Percentiles rank a stretch among this genome's conserved stretches.
These are phyloP conservation scores for Sungouiozyma intestinalis DNA, from an alignment of 805 yeast species.

Conservation along the genomic window DNA sequence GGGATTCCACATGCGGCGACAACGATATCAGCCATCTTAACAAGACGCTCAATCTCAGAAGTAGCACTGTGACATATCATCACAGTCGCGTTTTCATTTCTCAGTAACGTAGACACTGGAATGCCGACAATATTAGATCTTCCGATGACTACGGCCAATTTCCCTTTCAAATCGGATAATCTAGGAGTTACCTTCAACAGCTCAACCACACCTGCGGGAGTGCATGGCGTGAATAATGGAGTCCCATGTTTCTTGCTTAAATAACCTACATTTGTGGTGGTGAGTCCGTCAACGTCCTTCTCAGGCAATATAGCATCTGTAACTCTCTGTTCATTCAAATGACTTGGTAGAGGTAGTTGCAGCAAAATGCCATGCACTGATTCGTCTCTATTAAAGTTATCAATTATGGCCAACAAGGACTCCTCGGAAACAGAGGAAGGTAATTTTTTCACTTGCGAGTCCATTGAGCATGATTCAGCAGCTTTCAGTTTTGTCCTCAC, in stretches of 20 bases:
- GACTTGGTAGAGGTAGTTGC: constrained; percentile 68
- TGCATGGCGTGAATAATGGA: constrained; percentile 69
- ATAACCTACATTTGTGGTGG: constrained; percentile 68
- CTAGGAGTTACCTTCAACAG: constrained; percentile 42
- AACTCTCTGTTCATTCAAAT: constrained; percentile 54
- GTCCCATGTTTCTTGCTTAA: constrained; percentile 61
- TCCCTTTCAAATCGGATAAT: constrained; percentile 36
- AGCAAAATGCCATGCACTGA: constrained; percentile 63
- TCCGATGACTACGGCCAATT: constrained; percentile 74
- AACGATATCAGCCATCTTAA: constrained; percentile 62
- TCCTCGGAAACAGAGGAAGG: constrained; percentile 47
- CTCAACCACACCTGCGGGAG: constrained; percentile 72
- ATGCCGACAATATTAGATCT: constrained; percentile 81
- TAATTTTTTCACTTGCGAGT: constrained; percentile 49
- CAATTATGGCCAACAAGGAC: constrained; percentile 44
- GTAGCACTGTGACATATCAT: constrained; percentile 66
- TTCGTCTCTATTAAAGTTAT: constrained; percentile 45
- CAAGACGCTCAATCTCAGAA: constrained; percentile 37
- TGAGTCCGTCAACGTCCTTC: constrained; percentile 81
- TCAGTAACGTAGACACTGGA: constrained; percentile 64
- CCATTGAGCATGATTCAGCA: constrained; percentile 57
- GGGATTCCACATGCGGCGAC: constrained; percentile 88
- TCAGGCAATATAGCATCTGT: constrained; percentile 55
- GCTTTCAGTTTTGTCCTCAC: constrained; percentile 75
- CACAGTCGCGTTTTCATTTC: constrained; percentile 65